phyloP scores from a whole-genome alignment of 805 yeast species.

The Hanseniaspora nectarophila region DNA sequence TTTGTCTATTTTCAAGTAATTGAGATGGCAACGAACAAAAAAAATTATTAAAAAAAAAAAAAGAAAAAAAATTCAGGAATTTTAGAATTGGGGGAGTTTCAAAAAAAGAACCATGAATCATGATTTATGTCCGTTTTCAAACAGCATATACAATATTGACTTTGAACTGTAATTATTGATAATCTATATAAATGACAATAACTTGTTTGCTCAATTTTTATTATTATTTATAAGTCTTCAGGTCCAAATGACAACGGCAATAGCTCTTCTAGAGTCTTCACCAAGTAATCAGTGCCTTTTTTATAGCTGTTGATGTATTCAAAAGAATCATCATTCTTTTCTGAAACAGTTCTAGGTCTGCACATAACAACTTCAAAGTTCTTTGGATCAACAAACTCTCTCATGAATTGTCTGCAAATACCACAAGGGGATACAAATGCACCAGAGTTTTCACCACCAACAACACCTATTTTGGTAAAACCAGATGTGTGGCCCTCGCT shows the following conservation, averaged over 20 bases:
- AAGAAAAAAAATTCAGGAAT: no score
- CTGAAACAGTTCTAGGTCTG: constrained; percentile 23
- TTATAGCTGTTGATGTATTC: constrained; percentile 10
- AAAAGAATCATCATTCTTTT: neutral
- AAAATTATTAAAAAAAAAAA: no score
- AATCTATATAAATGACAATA: no score
- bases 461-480: constrained; percentile 44
- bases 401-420: constrained; percentile 76
- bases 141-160: no score
- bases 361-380: constrained; percentile 60
- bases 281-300: constrained; percentile 37
- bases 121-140: no score
- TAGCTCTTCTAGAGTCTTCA: constrained; percentile 46
- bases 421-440: constrained; percentile 79
- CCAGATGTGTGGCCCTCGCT: constrained; percentile 30
- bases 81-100: no score
- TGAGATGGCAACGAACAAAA: no score
- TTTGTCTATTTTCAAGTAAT: no score
- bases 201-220: no score
- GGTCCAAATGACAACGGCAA: constrained; percentile 86
- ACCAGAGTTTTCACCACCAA: constrained; percentile 49
- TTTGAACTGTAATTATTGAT: no score
- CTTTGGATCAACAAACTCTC: constrained; percentile 52
- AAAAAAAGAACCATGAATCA: no score
- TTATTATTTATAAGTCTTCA: constrained; percentile 34